Evolutionary conservation across 345 rosid species (phyloP), one percentile per base, ranked within the genome.

Genomic region (Lagerstroemia speciosa): DNA sequence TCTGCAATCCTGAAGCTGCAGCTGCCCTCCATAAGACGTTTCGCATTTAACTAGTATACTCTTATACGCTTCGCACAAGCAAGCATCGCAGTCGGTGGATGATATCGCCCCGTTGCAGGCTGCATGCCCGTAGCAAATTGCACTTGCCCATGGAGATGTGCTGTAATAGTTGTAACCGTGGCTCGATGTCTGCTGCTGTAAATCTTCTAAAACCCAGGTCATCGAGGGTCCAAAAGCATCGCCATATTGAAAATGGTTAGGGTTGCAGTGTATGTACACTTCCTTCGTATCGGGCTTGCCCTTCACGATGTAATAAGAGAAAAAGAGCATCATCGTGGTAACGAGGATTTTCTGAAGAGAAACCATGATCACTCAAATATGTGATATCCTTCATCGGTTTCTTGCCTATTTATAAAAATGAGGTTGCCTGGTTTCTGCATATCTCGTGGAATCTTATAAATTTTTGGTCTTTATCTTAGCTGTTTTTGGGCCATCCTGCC

Each of bases 1-100:
- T 63, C 66, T 14, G 19, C 66, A 63, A 33, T 63, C 66, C 20
- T 63, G 27, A 32, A 63, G 66, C 43, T 63, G 66, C 16, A 63
- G n/a, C 7, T 63, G 66, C 43, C 16, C 66, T 14, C 66, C 43
- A 30, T 17, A 17, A 34, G 26, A 17, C 12, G 24, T 24, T 3
- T 11, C 5, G 26, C 61, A 55, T 55, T n/a, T 26, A 26, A 6
- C 30, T 1, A n/a, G 3, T 26, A n/a, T 26, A 24, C 61, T 7
- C 24, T 32, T 6, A 9, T 34, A 6, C 10, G 66, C 43, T 8
- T 17, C 66, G 17, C 14, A 2, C 43, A 63, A 7, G 66, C 66
- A 63, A 9, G 0, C 20, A 32, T 17, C 16, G 2, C 43, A 63
- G 27, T 36, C 66, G 26, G 40, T 26, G 8, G 24, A 24, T 63